Conservation (phyloP, 441 rosid genomes). For the Pelargonium cotyledonis region DNA sequence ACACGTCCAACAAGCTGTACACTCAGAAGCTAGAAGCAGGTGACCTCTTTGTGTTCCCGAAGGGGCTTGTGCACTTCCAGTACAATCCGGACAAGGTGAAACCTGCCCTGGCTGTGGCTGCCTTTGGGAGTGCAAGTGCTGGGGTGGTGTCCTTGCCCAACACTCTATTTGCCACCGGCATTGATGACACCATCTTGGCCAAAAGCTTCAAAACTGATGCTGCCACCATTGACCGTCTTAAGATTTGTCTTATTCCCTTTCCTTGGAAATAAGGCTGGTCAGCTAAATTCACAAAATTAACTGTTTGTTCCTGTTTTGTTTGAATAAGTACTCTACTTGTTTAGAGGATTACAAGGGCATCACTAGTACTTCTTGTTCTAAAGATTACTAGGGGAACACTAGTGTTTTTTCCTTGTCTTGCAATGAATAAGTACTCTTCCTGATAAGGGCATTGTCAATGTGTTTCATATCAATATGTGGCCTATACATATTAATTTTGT, state of each 20-base stretch:
- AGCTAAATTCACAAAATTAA: too few relatives aligned
- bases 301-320: too few relatives aligned
- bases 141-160: conserved; percentile 32
- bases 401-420: too few relatives aligned
- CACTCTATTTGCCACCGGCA: conserved; percentile 18
- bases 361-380: too few relatives aligned
- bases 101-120: conserved; percentile 24
- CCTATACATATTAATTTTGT: too few relatives aligned
- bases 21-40: conserved; percentile 28
- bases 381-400: too few relatives aligned
- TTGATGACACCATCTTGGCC: conserved; percentile 28
- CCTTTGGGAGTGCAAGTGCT: conserved; percentile 36
- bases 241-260: conserved; percentile 16
- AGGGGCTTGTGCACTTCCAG: conserved; percentile 37
- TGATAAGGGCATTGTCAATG: too few relatives aligned
- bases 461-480: too few relatives aligned
- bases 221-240: conserved; percentile 22
- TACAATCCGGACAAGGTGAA: conserved; percentile 18
- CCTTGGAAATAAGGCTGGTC: too few relatives aligned
- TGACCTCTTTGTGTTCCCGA: conserved; percentile 35
- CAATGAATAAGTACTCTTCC: too few relatives aligned
- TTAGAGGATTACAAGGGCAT: too few relatives aligned
- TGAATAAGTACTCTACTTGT: too few relatives aligned
- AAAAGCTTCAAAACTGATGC: conserved; percentile 31
- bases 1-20: conserved; percentile 31